Conservation (phyloP, 805 yeast genomes). For the Kuraishia molischiana region DNA sequence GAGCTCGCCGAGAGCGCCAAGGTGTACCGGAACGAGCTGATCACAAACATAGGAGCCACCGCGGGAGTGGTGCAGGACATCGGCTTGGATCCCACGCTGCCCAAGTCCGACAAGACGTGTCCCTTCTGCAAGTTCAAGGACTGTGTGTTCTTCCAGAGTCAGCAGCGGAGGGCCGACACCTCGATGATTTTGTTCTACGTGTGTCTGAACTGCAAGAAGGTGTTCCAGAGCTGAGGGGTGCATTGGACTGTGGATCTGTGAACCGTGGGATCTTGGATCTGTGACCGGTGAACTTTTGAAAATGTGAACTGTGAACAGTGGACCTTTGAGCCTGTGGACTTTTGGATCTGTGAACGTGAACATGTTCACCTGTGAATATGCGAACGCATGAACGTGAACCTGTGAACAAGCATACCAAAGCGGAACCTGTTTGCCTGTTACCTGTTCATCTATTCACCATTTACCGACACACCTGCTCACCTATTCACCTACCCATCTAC, state of each 20-base stretch:
- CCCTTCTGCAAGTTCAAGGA: conserved; percentile 82
- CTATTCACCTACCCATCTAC: too few relatives aligned
- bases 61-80: conserved; percentile 96
- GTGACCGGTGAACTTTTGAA: not conserved
- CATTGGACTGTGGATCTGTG: conserved; percentile 13
- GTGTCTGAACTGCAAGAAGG: conserved; percentile 78
- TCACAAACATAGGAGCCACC: conserved; percentile 86
- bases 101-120: conserved; percentile 89
- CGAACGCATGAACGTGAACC: too few relatives aligned
- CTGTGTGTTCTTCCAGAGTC: conserved; percentile 95
- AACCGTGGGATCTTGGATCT: too few relatives aligned
- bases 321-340: too few relatives aligned
- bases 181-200: conserved; percentile 93
- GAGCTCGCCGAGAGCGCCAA: conserved; percentile 83
- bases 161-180: conserved; percentile 90
- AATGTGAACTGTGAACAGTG: too few relatives aligned
- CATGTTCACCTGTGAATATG: too few relatives aligned
- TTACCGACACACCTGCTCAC: too few relatives aligned
- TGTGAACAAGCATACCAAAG: too few relatives aligned
- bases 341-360: too few relatives aligned
- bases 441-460: too few relatives aligned
- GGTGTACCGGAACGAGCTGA: conserved; percentile 88
- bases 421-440: too few relatives aligned
- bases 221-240: conserved; percentile 23
- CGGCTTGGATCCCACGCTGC: conserved; percentile 95